Evolutionary conservation across 2,329 filamentous ascomycete species (phyloP).

Genomic region (Curvularia sp.): DNA sequence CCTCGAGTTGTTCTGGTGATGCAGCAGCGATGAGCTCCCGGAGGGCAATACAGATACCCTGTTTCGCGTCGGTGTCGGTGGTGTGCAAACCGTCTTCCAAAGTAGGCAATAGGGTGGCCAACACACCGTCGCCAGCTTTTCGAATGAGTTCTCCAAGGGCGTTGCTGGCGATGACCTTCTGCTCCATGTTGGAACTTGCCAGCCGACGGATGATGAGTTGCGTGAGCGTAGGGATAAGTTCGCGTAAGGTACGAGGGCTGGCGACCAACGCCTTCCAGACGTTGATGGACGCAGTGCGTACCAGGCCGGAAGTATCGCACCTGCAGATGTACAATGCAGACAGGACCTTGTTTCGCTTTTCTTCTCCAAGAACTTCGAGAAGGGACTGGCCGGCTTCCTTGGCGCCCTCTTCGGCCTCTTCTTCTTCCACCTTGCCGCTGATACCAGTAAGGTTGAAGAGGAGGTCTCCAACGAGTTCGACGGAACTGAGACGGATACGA

Average conservation of each 20-base stretch:
- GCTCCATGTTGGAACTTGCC: constrained; percentile 96
- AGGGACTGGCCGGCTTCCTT: constrained; percentile 92
- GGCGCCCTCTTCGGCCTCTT: constrained; percentile 79
- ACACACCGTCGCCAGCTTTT: constrained; percentile 92
- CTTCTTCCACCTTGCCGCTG: constrained; percentile 75
- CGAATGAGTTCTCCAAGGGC: constrained; percentile 95
- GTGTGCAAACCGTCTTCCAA: constrained; percentile 91
- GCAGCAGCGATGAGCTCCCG: constrained; percentile 92
- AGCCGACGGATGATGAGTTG: constrained; percentile 93
- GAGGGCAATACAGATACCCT: constrained; percentile 96
- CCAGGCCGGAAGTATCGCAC: constrained; percentile 91
- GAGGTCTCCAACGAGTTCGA: constrained; percentile 94
- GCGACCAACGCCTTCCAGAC: constrained; percentile 98
- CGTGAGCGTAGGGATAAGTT: constrained; percentile 91
- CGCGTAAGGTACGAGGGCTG: constrained; percentile 89
- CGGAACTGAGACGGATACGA: constrained; percentile 96
- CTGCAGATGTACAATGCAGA: constrained; percentile 98
- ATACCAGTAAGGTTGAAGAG: constrained; percentile 98
- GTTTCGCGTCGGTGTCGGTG: constrained; percentile 89
- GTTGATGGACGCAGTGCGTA: constrained; percentile 85
- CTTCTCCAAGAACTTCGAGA: constrained; percentile 90
- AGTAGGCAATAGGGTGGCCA: constrained; percentile 85
- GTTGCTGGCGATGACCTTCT: constrained; percentile 98
- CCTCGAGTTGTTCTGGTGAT: constrained; percentile 84
- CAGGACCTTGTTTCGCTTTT: constrained; percentile 95